These are phyloP conservation scores for Vanrija humicola DNA, from an alignment of 1,284 basidiomycete genomes.

Conservation along the genomic window DNA sequence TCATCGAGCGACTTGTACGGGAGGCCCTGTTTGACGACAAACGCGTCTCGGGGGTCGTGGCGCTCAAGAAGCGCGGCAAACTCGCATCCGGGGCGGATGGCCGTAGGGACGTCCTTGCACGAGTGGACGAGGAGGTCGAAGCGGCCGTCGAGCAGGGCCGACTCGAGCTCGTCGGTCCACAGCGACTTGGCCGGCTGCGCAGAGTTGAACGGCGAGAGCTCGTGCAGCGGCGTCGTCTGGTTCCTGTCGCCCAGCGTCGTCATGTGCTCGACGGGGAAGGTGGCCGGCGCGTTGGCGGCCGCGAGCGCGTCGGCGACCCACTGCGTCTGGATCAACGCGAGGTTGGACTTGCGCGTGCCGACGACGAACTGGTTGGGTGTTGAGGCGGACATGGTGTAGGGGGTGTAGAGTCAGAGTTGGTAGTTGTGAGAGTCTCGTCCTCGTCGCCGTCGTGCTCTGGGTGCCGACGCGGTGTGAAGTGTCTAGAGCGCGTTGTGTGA, in stretches of 20 bases:
- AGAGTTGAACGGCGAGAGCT: slow-evolving; percentile 42
- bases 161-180: slow-evolving; percentile 95
- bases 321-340: slow-evolving; percentile 83
- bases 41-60: slow-evolving; percentile 83
- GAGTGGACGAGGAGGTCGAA: slow-evolving; percentile 94
- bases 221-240: slow-evolving; percentile 60
- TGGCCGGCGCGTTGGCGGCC: slow-evolving; percentile 49
- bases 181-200: slow-evolving; percentile 65
- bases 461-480: too few relatives aligned
- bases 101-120: slow-evolving; percentile 91
- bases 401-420: neutral
- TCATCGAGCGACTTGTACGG: slow-evolving; percentile 74
- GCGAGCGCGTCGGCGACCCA: slow-evolving; percentile 62
- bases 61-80: slow-evolving; percentile 81
- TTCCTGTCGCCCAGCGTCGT: slow-evolving; percentile 89
- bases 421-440: neutral
- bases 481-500: neutral
- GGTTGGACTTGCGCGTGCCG: slow-evolving; percentile 77
- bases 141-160: slow-evolving; percentile 63
- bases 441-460: too few relatives aligned
- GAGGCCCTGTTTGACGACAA: slow-evolving; percentile 79
- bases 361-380: slow-evolving; percentile 52
- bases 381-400: neutral
- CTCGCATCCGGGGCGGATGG: slow-evolving; percentile 75
- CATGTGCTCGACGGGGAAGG: slow-evolving; percentile 76